These are phyloP conservation scores for Pezicula rhizophila DNA, from an alignment of 2,329 filamentous ascomycete genomes.

Conservation along the genomic window DNA sequence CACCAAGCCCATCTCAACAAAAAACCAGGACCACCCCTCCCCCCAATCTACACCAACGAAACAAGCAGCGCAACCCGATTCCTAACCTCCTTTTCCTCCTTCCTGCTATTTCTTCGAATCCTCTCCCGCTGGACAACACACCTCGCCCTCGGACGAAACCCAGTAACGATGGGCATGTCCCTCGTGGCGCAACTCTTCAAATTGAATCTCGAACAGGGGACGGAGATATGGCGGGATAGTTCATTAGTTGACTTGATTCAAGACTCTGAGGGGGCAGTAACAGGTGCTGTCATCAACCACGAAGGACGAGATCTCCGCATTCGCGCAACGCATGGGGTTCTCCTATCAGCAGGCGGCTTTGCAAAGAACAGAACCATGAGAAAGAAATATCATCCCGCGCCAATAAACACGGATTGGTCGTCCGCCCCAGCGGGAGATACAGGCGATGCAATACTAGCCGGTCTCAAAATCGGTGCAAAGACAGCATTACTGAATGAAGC, in stretches of 20 bases:
- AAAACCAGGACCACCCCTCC: background rate
- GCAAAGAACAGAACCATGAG: slow-evolving; percentile 27
- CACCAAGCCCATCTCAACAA: background rate
- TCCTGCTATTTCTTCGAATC: background rate
- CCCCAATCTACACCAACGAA: background rate
- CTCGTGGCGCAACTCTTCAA: slow-evolving; percentile 5
- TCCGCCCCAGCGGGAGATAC: slow-evolving; percentile 20
- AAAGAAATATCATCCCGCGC: slow-evolving; percentile 16
- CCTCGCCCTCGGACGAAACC: background rate
- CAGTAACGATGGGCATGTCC: slow-evolving; percentile 6
- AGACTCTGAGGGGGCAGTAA: slow-evolving; percentile 18
- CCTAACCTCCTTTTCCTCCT: background rate
- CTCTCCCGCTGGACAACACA: background rate
- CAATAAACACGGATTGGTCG: slow-evolving; percentile 22
- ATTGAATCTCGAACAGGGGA: background rate
- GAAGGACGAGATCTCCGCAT: slow-evolving; percentile 20
- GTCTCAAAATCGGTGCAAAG: slow-evolving; percentile 24
- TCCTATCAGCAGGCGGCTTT: slow-evolving; percentile 32
- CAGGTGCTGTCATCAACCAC: slow-evolving; percentile 20
- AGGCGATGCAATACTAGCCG: slow-evolving; percentile 25
- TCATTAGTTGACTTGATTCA: background rate
- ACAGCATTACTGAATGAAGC: slow-evolving; percentile 28
- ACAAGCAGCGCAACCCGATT: background rate
- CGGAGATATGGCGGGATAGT: slow-evolving; percentile 2
- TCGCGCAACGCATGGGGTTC: slow-evolving; percentile 23